Conservation (phyloP, 2,329 filamentous ascomycete species). For the Fusarium denticulatum region DNA sequence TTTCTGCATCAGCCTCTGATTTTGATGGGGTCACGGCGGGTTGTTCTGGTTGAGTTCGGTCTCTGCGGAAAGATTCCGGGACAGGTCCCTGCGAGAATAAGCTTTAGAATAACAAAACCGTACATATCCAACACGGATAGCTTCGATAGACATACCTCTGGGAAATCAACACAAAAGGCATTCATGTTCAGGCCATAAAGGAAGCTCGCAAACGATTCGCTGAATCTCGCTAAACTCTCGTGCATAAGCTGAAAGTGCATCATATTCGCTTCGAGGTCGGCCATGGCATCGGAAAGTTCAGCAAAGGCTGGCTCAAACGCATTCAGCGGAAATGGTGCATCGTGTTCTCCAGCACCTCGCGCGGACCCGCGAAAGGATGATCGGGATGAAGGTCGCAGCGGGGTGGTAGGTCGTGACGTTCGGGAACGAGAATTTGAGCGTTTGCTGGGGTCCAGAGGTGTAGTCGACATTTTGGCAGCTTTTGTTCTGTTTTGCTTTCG, state of each 20-base stretch:
- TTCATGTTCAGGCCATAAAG: slow-evolving; percentile 99
- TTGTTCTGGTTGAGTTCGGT: slow-evolving; percentile 66
- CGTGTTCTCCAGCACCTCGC: slow-evolving; percentile 61
- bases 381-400: slow-evolving; percentile 87
- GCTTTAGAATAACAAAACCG: neutral
- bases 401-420: slow-evolving; percentile 86
- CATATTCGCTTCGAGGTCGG: slow-evolving; percentile 95
- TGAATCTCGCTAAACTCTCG: slow-evolving; percentile 91
- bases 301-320: slow-evolving; percentile 89
- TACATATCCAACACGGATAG: neutral
- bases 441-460: slow-evolving; percentile 44
- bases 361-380: slow-evolving; percentile 86
- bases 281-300: slow-evolving; percentile 92
- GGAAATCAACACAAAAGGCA: slow-evolving; percentile 97
- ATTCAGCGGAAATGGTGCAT: slow-evolving; percentile 76
- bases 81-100: slow-evolving; percentile 73
- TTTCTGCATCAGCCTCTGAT: slow-evolving; percentile 68
- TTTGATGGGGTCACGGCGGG: slow-evolving; percentile 39
- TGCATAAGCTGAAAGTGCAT: slow-evolving; percentile 98
- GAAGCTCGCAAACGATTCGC: slow-evolving; percentile 95
- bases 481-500: neutral
- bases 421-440: slow-evolving; percentile 70
- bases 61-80: slow-evolving; percentile 80
- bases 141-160: slow-evolving; percentile 70
- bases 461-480: slow-evolving; percentile 40